Evolutionary conservation across 78 protist genomes (phyloP), one percentile per base, ranked within the genome.

Genomic region (Dictyostelium intermedium): DNA sequence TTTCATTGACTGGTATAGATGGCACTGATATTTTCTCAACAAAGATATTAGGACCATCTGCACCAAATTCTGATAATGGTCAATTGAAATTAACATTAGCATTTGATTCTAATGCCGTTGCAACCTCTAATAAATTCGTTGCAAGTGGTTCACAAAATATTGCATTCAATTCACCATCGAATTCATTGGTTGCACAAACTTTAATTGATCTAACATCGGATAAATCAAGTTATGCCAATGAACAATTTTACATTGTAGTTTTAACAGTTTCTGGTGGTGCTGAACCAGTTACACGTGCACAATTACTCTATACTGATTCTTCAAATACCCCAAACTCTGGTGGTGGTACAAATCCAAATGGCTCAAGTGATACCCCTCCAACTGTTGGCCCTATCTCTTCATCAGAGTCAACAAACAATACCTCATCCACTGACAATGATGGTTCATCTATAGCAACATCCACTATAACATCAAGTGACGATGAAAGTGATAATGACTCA

Each of bases 301-400:
- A 34, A n/a, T 77, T 39, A 20, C 20, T 39, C 5, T 77, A 34
- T 25, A 39, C 39, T 43, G 20, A 32, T 27, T 66, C 74, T 27
- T n/a, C 74, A 27, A 66, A 66, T 66, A 27, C 35, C 1, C 74
- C 74, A 66, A 66, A 27, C 2, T n/a, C 32, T 10, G 74, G 74
- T 66, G 74, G 74, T 66, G 74, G 74, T 27, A 13, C 32, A 66
- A 66, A 66, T 66, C 74, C 74, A 25, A 66, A 66, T 66, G 74
- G 74, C 27, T 66, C 66, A 0, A 56, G 66, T 56, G 66, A 66
- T 66, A 4, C 11, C 11, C 74, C 74, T 27, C 32, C 35, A 27
- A 30, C 32, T 11, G 74, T n/a, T 27, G 74, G 74, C 27, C 39
- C 39, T 11, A 13, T 27, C 4, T 27, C 32, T 11, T 30, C 74